Conservation (phyloP, 495 filamentous ascomycete species). For the Lasiosphaeria hispida region DNA sequence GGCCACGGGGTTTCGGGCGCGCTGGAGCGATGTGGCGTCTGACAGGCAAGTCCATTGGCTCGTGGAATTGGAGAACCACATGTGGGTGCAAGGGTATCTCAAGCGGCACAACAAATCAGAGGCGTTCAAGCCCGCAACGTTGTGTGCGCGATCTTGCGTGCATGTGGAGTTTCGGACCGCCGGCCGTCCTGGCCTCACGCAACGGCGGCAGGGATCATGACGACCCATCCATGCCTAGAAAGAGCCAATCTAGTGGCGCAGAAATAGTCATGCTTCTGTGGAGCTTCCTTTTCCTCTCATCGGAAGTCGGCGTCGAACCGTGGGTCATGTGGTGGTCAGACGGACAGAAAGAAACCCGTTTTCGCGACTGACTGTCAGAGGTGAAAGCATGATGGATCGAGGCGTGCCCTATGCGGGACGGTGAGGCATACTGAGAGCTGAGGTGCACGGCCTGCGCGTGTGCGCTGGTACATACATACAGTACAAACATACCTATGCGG, state of each 20-base stretch:
- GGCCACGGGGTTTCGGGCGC: conserved; percentile 29
- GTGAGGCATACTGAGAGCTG: not conserved
- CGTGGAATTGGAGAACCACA: conserved; percentile 12
- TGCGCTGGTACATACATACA: conserved; percentile 3
- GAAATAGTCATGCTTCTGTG: conserved; percentile 17
- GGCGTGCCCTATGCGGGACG: not conserved
- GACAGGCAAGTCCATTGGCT: conserved; percentile 22
- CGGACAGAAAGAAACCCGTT: not conserved
- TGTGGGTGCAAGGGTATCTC: conserved; percentile 11
- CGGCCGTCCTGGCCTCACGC: conserved; percentile 29
- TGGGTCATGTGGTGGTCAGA: conserved; percentile 9
- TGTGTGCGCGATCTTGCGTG: conserved; percentile 33
- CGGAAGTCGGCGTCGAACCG: conserved; percentile 8
- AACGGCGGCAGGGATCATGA: conserved; percentile 23
- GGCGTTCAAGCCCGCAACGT: conserved; percentile 16
- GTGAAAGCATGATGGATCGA: too few species aligned
- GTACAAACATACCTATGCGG: not conserved
- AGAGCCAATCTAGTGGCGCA: conserved; percentile 32
- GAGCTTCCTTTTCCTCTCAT: conserved; percentile 2
- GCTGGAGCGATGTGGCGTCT: conserved; percentile 23
- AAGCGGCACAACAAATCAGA: conserved; percentile 24
- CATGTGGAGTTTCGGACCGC: conserved; percentile 42
- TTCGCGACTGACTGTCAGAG: too few species aligned
- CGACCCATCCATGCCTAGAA: conserved; percentile 13
- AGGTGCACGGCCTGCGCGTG: conserved; percentile 4